Percentiles rank a stretch among this genome's conserved stretches.
Evolutionary conservation across 805 yeast species (phyloP).

Genomic region (Candida taoyuanica): DNA sequence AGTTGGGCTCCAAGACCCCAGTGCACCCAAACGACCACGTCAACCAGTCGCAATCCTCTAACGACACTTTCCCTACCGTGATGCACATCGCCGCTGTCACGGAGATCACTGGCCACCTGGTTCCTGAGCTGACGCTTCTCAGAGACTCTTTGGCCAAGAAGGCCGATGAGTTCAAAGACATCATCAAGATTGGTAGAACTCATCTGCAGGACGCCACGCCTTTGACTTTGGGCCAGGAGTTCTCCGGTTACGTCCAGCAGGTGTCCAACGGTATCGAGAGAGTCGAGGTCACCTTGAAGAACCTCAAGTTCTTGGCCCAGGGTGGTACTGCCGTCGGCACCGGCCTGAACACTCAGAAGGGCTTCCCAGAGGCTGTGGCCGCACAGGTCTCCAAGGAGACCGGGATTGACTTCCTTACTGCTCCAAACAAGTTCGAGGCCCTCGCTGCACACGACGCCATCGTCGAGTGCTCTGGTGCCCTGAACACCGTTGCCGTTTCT

Average conservation of each 20-base stretch:
- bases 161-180: slow-evolving; percentile 76
- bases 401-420: slow-evolving; percentile 85
- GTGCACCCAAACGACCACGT: slow-evolving; percentile 99
- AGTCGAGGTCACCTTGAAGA: slow-evolving; percentile 71
- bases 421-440: slow-evolving; percentile 98
- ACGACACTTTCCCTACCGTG: slow-evolving; percentile 98
- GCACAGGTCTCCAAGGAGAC: slow-evolving; percentile 79
- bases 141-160: slow-evolving; percentile 76
- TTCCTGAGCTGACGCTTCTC: slow-evolving; percentile 76
- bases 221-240: slow-evolving; percentile 95
- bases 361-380: slow-evolving; percentile 86
- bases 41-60: slow-evolving; percentile 97
- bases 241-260: slow-evolving; percentile 94
- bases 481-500: slow-evolving; percentile 91
- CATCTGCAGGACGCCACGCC: slow-evolving; percentile 99
- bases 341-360: slow-evolving; percentile 90
- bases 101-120: slow-evolving; percentile 67
- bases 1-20: slow-evolving; percentile 84
- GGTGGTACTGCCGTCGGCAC: slow-evolving; percentile 99
- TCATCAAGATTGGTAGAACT: slow-evolving; percentile 98
- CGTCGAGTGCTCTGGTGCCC: slow-evolving; percentile 96
- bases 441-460: slow-evolving; percentile 98
- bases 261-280: slow-evolving; percentile 85
- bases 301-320: slow-evolving; percentile 83
- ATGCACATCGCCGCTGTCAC: slow-evolving; percentile 99